Evolutionary conservation across 2,329 filamentous ascomycete species (phyloP).

Genomic region (Tolypocladium sp.): DNA sequence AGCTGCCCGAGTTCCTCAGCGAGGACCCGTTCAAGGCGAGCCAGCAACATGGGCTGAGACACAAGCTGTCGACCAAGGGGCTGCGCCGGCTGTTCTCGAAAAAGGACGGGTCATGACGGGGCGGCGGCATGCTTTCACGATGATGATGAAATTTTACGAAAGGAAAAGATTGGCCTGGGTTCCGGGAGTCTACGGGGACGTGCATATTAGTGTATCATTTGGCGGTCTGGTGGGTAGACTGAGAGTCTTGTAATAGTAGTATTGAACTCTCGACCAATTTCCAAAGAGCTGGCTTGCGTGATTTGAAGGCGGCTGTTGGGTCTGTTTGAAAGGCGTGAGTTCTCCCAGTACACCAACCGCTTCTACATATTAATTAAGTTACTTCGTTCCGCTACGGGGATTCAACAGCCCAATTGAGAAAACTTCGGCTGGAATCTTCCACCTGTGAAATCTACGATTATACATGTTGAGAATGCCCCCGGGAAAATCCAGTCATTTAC

Average conservation of each 20-base stretch:
- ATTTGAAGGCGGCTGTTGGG: neutral
- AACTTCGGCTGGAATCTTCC: neutral
- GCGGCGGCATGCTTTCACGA: neutral
- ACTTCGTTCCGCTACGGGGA: neutral
- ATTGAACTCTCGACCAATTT: no score
- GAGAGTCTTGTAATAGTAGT: neutral
- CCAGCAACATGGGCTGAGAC: constrained; percentile 6
- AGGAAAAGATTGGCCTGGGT: neutral
- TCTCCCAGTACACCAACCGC: no score
- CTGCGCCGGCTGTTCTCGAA: constrained; percentile 10
- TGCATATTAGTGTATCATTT: neutral
- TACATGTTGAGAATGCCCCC: neutral
- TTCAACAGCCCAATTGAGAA: no score
- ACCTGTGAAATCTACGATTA: neutral
- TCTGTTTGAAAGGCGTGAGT: neutral
- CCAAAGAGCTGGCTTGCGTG: neutral
- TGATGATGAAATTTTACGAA: neutral
- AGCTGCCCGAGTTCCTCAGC: constrained; percentile 1
- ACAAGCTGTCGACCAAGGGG: constrained; percentile 10
- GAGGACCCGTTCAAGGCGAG: constrained; percentile 3
- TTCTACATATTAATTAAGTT: no score
- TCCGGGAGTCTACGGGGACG: neutral
- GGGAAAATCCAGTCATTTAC: no score
- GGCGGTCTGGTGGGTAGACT: neutral
- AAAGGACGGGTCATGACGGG: neutral